A percentile compares a stretch with the other conserved stretches of the same genome.
These are phyloP conservation scores for Aspergillus chevalieri DNA, from an alignment of 2,329 filamentous ascomycete species.

Conservation along the genomic window DNA sequence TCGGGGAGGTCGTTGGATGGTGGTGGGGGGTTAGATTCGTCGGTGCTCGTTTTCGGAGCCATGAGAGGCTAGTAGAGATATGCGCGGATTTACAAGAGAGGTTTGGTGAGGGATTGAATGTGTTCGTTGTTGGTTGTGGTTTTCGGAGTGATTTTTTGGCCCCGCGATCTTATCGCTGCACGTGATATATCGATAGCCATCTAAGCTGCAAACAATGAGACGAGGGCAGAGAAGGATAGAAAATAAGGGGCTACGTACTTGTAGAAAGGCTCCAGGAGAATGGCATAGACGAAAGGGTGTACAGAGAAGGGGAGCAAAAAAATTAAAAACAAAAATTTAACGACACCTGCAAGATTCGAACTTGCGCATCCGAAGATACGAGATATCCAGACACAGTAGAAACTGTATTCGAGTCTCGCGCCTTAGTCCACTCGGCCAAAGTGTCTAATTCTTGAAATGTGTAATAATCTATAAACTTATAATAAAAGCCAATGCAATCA, in stretches of 20 bases:
- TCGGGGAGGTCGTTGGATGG: constrained; percentile 23
- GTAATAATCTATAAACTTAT: too few relatives aligned
- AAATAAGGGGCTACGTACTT: too few relatives aligned
- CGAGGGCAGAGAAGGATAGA: too few relatives aligned
- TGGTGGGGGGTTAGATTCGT: constrained; percentile 8
- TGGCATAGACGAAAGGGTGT: too few relatives aligned
- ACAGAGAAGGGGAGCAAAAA: background rate
- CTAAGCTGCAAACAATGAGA: too few relatives aligned
- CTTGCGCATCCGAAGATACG: constrained; percentile 1
- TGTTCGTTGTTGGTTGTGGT: background rate
- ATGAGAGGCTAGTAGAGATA: background rate
- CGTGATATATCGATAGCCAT: too few relatives aligned
- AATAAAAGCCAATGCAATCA: too few relatives aligned
- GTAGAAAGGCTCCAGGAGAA: too few relatives aligned
- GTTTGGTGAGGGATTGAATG: background rate
- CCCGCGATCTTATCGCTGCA: background rate
- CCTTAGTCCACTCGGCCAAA: background rate
- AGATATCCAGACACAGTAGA: background rate
- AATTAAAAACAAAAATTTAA: background rate
- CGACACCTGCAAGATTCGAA: background rate
- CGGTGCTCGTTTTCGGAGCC: background rate
- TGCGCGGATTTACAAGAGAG: background rate
- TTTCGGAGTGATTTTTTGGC: background rate
- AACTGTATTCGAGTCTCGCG: background rate
- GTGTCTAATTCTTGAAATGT: background rate